Evolutionary conservation across 1,284 basidiomycete species (phyloP).

Genomic region (Tilletiopsis washingtonensis): DNA sequence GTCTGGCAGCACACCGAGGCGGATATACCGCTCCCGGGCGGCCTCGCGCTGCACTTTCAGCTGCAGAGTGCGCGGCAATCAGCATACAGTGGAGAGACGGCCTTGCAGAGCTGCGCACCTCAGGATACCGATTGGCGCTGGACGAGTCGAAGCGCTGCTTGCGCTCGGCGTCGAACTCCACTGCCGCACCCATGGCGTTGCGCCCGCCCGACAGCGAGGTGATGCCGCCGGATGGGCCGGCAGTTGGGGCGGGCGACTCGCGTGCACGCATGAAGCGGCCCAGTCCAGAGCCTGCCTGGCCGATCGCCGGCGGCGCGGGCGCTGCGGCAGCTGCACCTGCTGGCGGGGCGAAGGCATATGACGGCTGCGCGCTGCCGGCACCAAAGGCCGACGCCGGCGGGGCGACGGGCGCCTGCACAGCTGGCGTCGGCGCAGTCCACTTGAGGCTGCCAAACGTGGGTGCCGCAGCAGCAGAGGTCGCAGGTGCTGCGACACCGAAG

Average conservation of each 20-base stretch:
- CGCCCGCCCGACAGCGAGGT: neutral
- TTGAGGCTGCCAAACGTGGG: neutral
- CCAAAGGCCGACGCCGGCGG: neutral
- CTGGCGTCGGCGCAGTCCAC: neutral
- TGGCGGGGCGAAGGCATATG: neutral
- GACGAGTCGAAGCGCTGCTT: conserved; percentile 7
- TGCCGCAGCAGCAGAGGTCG: neutral
- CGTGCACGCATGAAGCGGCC: neutral
- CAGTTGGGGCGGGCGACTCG: neutral
- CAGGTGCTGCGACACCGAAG: neutral
- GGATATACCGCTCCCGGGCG: conserved; percentile 70
- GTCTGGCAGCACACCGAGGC: conserved; percentile 77
- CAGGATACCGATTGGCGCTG: conserved; percentile 5
- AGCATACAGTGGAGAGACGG: neutral
- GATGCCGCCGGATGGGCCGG: too few relatives aligned
- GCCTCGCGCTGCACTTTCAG: conserved; percentile 57
- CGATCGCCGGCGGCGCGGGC: neutral
- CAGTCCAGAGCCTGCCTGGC: neutral
- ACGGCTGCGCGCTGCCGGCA: neutral
- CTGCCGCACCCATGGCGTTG: conserved; percentile 1
- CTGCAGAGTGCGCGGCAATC: conserved; percentile 30
- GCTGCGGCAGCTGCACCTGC: neutral
- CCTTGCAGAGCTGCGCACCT: neutral
- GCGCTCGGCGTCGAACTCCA: neutral
- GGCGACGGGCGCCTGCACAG: neutral